These are phyloP conservation scores for Neonectria neomacrospora DNA, from an alignment of 2,329 filamentous ascomycete genomes.

Conservation along the genomic window DNA sequence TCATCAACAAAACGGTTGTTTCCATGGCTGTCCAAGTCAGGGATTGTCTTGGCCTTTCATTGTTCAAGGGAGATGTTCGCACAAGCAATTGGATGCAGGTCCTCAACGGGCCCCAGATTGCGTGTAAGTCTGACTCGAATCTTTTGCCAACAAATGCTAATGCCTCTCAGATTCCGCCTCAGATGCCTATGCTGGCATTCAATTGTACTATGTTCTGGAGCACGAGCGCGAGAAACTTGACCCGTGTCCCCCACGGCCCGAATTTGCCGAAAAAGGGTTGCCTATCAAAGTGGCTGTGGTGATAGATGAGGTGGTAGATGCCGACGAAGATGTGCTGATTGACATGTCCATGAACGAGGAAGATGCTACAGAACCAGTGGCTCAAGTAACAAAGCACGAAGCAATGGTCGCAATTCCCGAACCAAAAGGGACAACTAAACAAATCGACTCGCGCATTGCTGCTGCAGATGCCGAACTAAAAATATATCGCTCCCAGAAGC, in stretches of 20 bases:
- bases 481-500: conserved; percentile 50
- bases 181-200: conserved; percentile 82
- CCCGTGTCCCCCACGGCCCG: conserved; percentile 77
- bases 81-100: conserved; percentile 77
- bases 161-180: conserved; percentile 74
- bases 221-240: conserved; percentile 71
- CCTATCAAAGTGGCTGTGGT: conserved; percentile 66
- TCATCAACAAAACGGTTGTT: conserved; percentile 75
- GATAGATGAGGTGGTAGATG: conserved; percentile 16
- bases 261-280: conserved; percentile 72
- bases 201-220: conserved; percentile 79
- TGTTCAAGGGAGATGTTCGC: conserved; percentile 80
- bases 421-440: not conserved
- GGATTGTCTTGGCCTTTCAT: conserved; percentile 76
- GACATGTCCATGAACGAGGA: conserved; percentile 18
- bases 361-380: not conserved
- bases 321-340: conserved; percentile 4
- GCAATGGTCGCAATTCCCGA: conserved; percentile 29
- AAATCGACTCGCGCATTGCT: conserved; percentile 54
- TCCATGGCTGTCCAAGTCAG: conserved; percentile 76
- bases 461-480: conserved; percentile 55
- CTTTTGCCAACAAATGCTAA: conserved; percentile 10
- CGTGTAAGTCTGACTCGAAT: conserved; percentile 63
- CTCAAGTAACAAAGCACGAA: conserved; percentile 7
- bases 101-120: conserved; percentile 72